Conservation (phyloP, 179 eudicot species). For the Silene noctiflora region DNA sequence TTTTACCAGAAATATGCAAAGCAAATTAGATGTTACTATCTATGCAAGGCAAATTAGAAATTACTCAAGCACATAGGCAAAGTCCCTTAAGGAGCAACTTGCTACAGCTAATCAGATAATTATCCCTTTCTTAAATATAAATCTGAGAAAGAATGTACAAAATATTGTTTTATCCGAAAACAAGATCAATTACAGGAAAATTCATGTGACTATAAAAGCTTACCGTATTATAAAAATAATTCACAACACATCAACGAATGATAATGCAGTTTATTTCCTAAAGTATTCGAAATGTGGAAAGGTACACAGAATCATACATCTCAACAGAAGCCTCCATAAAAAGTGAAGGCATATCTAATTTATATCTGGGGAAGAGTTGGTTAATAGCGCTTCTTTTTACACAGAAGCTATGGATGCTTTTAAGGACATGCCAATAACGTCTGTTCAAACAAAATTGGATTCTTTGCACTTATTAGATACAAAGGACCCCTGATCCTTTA, state of each 20-base stretch:
- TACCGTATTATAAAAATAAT: neutral
- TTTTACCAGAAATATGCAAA: neutral
- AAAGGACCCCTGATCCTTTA: neutral
- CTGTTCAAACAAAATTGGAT: neutral
- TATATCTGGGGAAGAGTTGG: neutral
- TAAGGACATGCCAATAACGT: neutral
- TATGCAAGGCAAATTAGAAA: neutral
- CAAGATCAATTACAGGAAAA: neutral
- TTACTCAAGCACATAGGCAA: neutral
- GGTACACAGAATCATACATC: neutral
- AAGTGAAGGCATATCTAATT: neutral
- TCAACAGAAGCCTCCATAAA: neutral
- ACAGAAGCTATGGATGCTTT: neutral
- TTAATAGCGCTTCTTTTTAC: neutral
- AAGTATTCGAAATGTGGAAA: neutral
- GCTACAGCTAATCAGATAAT: neutral
- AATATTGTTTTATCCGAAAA: neutral
- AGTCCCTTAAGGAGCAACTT: neutral
- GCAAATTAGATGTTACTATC: neutral
- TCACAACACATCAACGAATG: neutral
- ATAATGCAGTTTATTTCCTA: neutral
- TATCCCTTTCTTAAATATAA: neutral
- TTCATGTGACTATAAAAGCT: neutral
- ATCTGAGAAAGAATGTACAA: neutral
- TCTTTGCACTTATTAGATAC: neutral